Conservation (phyloP, 2,329 filamentous ascomycete species). For the Curvularia verruculosa region DNA sequence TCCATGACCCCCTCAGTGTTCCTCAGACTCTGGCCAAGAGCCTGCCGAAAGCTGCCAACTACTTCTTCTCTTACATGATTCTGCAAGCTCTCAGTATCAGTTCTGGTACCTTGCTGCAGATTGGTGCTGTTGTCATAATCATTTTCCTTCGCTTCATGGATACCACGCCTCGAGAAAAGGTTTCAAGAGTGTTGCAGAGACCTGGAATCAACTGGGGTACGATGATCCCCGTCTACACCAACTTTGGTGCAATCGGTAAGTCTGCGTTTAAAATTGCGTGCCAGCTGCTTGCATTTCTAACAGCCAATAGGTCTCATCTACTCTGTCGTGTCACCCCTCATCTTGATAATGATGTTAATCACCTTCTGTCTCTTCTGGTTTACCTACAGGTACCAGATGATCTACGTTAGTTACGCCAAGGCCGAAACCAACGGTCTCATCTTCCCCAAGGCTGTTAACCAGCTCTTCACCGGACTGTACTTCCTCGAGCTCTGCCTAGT, state of each 20-base stretch:
- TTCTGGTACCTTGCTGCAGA: constrained; percentile 84
- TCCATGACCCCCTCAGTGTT: constrained; percentile 69
- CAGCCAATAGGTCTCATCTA: constrained; percentile 70
- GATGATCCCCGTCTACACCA: constrained; percentile 96
- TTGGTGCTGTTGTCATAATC: constrained; percentile 79
- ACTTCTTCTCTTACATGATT: constrained; percentile 99
- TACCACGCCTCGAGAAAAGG: constrained; percentile 82
- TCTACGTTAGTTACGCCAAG: constrained; percentile 90
- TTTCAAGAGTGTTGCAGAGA: constrained; percentile 79
- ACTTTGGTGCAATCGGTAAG: constrained; percentile 86
- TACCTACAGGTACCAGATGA: constrained; percentile 93
- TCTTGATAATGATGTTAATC: constrained; percentile 89
- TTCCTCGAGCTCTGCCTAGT: constrained; percentile 91
- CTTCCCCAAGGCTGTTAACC: constrained; percentile 91
- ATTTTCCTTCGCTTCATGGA: constrained; percentile 80
- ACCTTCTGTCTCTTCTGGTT: constrained; percentile 93
- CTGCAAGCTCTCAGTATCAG: constrained; percentile 91
- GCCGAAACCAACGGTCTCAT: constrained; percentile 91
- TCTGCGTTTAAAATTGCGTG: neutral
- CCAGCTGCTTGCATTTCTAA: constrained; percentile 10
- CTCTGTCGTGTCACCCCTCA: constrained; percentile 84
- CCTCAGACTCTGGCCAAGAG: constrained; percentile 76
- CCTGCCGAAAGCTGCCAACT: constrained; percentile 86
- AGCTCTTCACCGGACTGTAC: constrained; percentile 93
- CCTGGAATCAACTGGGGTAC: constrained; percentile 84